A percentile compares a stretch with the other conserved stretches of the same genome.
Evolutionary conservation across 2,329 filamentous ascomycete species (phyloP).

Genomic region (Apiospora kogelbergensis): DNA sequence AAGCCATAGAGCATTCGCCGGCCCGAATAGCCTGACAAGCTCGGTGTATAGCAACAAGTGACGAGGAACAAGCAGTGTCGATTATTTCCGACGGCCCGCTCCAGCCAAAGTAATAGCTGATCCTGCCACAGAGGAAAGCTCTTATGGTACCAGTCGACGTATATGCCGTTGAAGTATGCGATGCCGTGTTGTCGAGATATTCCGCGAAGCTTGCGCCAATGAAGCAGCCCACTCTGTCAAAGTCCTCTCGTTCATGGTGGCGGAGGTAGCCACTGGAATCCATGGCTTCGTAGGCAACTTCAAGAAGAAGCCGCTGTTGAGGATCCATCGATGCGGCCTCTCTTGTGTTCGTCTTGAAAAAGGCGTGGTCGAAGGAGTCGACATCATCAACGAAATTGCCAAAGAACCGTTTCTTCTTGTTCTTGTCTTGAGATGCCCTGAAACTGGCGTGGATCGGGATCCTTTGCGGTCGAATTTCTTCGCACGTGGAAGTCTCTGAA

Average conservation of each 20-base stretch:
- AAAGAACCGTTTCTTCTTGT: constrained; percentile 19
- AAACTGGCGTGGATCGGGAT: constrained; percentile 1
- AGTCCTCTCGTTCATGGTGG: constrained; percentile 11
- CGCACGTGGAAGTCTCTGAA: constrained; percentile 10
- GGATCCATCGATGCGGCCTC: constrained; percentile 29
- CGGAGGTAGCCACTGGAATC: constrained; percentile 19
- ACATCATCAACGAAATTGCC: constrained; percentile 23
- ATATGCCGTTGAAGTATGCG: constrained; percentile 31
- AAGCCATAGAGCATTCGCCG: constrained; percentile 32
- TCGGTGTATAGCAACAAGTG: constrained; percentile 33
- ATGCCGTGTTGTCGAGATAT: constrained; percentile 24
- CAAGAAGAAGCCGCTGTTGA: constrained; percentile 27
- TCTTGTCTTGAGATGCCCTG: constrained; percentile 13
- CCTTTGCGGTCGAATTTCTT: constrained; percentile 1
- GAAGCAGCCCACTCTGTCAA: constrained; percentile 25
- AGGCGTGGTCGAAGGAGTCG: constrained; percentile 26
- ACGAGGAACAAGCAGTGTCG: constrained; percentile 39
- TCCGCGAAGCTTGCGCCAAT: constrained; percentile 24
- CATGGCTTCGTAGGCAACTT: constrained; percentile 20
- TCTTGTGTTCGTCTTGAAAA: constrained; percentile 27
- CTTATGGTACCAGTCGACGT: constrained; percentile 32
- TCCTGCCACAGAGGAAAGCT: constrained; percentile 30
- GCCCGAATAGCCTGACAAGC: constrained; percentile 31
- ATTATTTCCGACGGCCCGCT: constrained; percentile 33
- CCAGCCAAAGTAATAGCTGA: constrained; percentile 37